Percentiles rank a stretch among this genome's conserved stretches.
These are phyloP conservation scores for Fusarium guadeloupense DNA, from an alignment of 2,329 filamentous ascomycete genomes.

Conservation along the genomic window DNA sequence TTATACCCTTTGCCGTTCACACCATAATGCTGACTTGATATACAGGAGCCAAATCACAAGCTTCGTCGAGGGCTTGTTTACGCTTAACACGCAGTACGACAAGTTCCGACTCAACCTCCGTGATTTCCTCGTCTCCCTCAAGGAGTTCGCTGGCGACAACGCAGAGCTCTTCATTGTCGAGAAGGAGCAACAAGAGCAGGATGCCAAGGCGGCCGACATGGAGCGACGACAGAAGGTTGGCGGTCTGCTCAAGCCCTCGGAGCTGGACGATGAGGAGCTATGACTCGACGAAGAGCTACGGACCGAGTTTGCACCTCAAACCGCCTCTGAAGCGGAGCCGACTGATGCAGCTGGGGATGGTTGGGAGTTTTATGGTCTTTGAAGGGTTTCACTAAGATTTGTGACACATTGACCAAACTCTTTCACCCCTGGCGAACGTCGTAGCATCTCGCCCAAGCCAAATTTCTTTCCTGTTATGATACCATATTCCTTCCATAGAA, in stretches of 20 bases:
- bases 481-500: slow-evolving; percentile 45
- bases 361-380: slow-evolving; percentile 73
- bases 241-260: slow-evolving; percentile 95
- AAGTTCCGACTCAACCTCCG: slow-evolving; percentile 96
- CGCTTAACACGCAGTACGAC: slow-evolving; percentile 85
- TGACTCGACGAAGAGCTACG: slow-evolving; percentile 81
- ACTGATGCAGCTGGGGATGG: slow-evolving; percentile 58
- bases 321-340: slow-evolving; percentile 41
- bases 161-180: slow-evolving; percentile 93
- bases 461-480: slow-evolving; percentile 47
- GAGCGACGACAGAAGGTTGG: slow-evolving; percentile 95
- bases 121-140: slow-evolving; percentile 96
- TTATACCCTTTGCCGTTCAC: slow-evolving; percentile 32
- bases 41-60: slow-evolving; percentile 81
- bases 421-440: background rate
- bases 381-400: slow-evolving; percentile 19
- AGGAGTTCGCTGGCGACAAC: slow-evolving; percentile 96
- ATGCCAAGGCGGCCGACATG: slow-evolving; percentile 86
- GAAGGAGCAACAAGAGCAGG: slow-evolving; percentile 88
- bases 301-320: slow-evolving; percentile 63
- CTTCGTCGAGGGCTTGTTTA: slow-evolving; percentile 91
- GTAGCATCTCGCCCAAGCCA: slow-evolving; percentile 23
- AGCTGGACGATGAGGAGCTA: slow-evolving; percentile 89
- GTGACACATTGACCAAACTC: background rate
- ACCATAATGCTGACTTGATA: slow-evolving; percentile 47